Base-by-base conservation (phyloP, 768 basidiomycete genomes). In the Leucogyrophana mollusca region DNA sequence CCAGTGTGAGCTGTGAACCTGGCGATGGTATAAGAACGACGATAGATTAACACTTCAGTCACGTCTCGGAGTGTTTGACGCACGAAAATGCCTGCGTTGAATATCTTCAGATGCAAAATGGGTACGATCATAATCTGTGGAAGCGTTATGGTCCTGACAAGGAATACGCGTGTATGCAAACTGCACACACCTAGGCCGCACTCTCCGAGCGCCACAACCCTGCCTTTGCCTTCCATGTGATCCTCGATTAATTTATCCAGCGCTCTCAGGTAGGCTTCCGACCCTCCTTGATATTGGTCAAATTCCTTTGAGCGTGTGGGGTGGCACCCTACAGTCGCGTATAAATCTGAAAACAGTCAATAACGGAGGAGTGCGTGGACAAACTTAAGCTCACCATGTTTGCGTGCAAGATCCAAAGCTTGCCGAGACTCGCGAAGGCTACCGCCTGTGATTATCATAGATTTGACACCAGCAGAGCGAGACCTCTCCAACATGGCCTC, bases 241-340 rank as follows among this genome's bases (percentile, higher is more conserved):
- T 64, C 56, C 20, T 59, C 60, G 16, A 88, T 74, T 3, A 90
- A 57, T 20, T 68, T 59, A 48, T 83, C 79, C 23, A 92, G 67
- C 14, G 73, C 79, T 8, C 66, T 50, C 9, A 90, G 62, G 58
- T 91, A 92, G 3, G 69, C 80, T 1, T 77, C 74, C 0, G 78
- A 76, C 0, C 87, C 87, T 11, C 63, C 74, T 2, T 66, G 61
- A 57, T 74, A 74, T 45, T 69, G 63, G 25, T 84, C 82, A 46
- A 90, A 87, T 58, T 91, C 85, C 6, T 53, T 64, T 1, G 84
- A 79, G 16, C 85, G 82, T 13, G 88, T 90, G 0, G 90, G 90
- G 62, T 92, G 90, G 49, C 85, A 85, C 16, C 90, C 90, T 7
- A 83, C 78, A 1, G 90, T 91, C 14, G 84, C 79, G 59, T 82